Evolutionary conservation across 2,329 filamentous ascomycete genomes (phyloP), one percentile per base, ranked within the genome.

Genomic region (Bimuria novae-zelandiae): DNA sequence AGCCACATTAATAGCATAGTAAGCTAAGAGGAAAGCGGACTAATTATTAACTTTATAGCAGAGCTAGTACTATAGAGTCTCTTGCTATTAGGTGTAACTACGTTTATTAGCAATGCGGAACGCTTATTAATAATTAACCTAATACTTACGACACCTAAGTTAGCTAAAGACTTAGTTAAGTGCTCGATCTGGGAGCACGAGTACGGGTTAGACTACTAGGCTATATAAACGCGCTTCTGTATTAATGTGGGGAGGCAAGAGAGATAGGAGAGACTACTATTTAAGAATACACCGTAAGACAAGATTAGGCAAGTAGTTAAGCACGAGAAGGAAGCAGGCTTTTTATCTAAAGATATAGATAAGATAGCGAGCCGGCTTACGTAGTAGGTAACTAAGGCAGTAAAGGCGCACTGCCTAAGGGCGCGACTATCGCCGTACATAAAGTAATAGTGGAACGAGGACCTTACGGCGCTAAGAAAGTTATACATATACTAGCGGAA

Each of bases 271-370:
- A 46, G 56, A 39, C 54, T 56, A 32, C 39, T 59, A 27, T 36
- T 60, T 27, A 60, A 57, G 55, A 57, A 57, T 43, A 51, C 57
- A 30, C 55, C 45, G 47, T 60, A 52, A 52, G 50, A 57, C 44
- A 54, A 52, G 48, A 57, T 55, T 32, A 57, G 50, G 39, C 45
- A 36, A 40, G 48, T 37, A 27, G 49, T 55, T 7, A 29, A 52
- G 52, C 49, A 37, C 16, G 42, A 44, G 29, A 52, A 52, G 42
- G 39, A 22, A 27, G 41, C 40, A 39, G 49, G 42, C 29, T 52
- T 52, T 37, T 49, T 30, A 17, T 25, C 12, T n/a, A 37, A 27
- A 23, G 43, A 52, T 33, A 48, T 55, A 21, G 47, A 52, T 33
- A 49, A 52, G 33, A 55, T 48, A 43, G 40, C 44, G 39, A 42